Evolutionary conservation across 2,329 filamentous ascomycete species (phyloP), one percentile per base, ranked within the genome.

Genomic region (Calcarisporium arbuscula): DNA sequence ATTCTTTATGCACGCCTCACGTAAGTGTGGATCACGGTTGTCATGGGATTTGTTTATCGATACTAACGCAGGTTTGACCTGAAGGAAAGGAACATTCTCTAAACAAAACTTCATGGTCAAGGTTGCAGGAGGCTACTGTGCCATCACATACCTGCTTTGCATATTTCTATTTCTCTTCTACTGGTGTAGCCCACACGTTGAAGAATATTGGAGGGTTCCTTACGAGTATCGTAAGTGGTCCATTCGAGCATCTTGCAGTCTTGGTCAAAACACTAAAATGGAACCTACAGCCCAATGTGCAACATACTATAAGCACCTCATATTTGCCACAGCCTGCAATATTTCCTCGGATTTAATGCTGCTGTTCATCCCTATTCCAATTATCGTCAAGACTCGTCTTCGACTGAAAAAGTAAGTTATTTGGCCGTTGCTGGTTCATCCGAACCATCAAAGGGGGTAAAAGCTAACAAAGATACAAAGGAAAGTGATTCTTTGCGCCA

Each of bases 1-100:
- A 54, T 74, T 10, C 54, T 77, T 28, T 76, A 76, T 20, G 58
- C 59, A 5, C 58, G 74, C 15, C 61, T 79, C 50, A 78, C 61
- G 51, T 71, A 38, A 51, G 52, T 61, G 7, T n/a, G n/a, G n/a
- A n/a, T n/a, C n/a, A n/a, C n/a, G n/a, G n/a, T n/a, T n/a, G n/a
- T n/a, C n/a, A n/a, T n/a, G n/a, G n/a, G n/a, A n/a, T n/a, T n/a
- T n/a, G n/a, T n/a, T n/a, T n/a, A n/a, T n/a, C 28, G 22, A 25
- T 25, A 25, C 22, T 25, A 14, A 25, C 14, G n/a, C n/a, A n/a
- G n/a, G n/a, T n/a, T n/a, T n/a, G n/a, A n/a, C n/a, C 10, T 14
- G 34, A 12, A 30, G 28, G 14, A 52, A 52, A 6, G 37, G 46
- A n/a, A 46, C 49, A 4, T 46, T 50, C 5, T 39, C 55, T 21